These are phyloP conservation scores for Paramarasmius palmivorus DNA, from an alignment of 1,284 basidiomycete genomes.

Conservation along the genomic window DNA sequence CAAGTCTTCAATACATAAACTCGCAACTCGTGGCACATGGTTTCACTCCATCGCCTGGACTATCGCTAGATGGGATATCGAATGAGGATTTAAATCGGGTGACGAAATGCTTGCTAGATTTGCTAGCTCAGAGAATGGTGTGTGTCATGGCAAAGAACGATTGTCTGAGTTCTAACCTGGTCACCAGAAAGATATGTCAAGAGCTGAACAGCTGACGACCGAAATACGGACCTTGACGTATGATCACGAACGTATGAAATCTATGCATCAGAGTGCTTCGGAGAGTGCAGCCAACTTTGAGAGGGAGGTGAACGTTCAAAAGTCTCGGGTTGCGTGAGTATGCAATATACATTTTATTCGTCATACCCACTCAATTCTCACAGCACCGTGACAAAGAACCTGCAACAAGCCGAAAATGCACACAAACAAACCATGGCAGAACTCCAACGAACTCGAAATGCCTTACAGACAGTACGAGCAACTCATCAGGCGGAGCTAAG, in stretches of 20 bases:
- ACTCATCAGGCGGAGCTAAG: slow-evolving; percentile 75
- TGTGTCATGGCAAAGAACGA: slow-evolving; percentile 29
- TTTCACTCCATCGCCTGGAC: slow-evolving; percentile 63
- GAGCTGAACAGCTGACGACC: slow-evolving; percentile 76
- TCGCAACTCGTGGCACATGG: slow-evolving; percentile 81
- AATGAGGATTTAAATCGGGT: slow-evolving; percentile 64
- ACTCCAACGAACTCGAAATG: slow-evolving; percentile 64
- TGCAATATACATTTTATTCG: not conserved
- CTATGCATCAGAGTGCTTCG: slow-evolving; percentile 58
- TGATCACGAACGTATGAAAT: slow-evolving; percentile 76
- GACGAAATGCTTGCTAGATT: slow-evolving; percentile 74
- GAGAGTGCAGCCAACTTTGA: slow-evolving; percentile 69
- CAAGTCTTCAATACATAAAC: slow-evolving; percentile 72
- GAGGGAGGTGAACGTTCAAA: slow-evolving; percentile 71
- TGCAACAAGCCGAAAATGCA: slow-evolving; percentile 59
- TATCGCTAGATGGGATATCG: slow-evolving; percentile 62
- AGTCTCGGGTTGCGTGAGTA: slow-evolving; percentile 68
- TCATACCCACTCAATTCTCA: slow-evolving; percentile 1
- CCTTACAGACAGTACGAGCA: slow-evolving; percentile 64
- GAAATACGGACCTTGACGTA: slow-evolving; percentile 80
- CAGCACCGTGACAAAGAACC: slow-evolving; percentile 53
- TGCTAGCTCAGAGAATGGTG: slow-evolving; percentile 81
- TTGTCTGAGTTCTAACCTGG: not conserved
- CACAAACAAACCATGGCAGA: slow-evolving; percentile 71
- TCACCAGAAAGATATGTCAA: slow-evolving; percentile 73